Evolutionary conservation across 2,329 filamentous ascomycete genomes (phyloP), one percentile per base, ranked within the genome.

Genomic region (Geoglossum cookeanum): DNA sequence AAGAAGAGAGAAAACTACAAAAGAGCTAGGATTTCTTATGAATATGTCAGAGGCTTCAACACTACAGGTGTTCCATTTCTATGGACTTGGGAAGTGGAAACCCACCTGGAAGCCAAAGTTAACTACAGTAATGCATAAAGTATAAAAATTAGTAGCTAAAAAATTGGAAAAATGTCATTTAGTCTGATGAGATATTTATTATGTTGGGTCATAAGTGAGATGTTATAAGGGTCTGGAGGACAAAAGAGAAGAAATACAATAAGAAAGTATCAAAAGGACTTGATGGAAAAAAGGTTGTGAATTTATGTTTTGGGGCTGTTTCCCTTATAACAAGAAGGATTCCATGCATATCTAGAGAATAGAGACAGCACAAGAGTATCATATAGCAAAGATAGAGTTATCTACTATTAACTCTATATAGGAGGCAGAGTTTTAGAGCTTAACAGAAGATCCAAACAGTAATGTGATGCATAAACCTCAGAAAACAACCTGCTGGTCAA

Each of bases 161-260:
- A 44, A 57, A 61, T 55, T 61, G 39, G 60, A 61, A 61, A 32
- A 58, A 61, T 55, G 59, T 61, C 3, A 61, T 61, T 3, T 61
- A 49, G 59, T 55, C 55, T 6, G 59, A 61, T 35, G 59, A 61
- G 39, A 61, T 55, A 37, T 17, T 35, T 48, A 48, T 61, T 13
- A 57, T 45, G 30, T 33, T 58, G 30, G 53, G 55, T 22, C 30
- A 54, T 6, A 42, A 55, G 45, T 39, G 56, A 57, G 52, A 56
- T 30, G 47, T 3, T 13, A 47, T 3, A 8, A 47, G 44, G 17
- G 22, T 47, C 22, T 47, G 17, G 44, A 47, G 44, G 3, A 47
- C 17, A 47, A 8, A 47, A 47, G 3, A 47, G 4, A n/a, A 47
- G 22, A 42, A n/a, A 59, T 59, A 47, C 4, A 3, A 47, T 4